These are phyloP conservation scores for Chenopodium quinoa DNA, from an alignment of 148 eudicot genomes.

Conservation along the genomic window DNA sequence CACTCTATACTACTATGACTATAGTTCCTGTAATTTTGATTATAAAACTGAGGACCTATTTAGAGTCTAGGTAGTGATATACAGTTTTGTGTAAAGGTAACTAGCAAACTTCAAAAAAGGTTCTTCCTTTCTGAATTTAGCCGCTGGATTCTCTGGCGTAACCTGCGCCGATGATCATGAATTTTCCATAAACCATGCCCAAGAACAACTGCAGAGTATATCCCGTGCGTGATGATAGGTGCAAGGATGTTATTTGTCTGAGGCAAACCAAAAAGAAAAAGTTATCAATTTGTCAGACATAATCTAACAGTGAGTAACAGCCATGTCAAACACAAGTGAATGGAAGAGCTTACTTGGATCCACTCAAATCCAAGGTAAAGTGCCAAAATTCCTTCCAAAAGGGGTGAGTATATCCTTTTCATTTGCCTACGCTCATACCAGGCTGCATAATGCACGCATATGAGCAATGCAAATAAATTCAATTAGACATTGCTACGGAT, in stretches of 20 bases:
- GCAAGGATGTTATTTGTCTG: slow-evolving; percentile 88
- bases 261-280: not conserved
- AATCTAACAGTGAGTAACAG: not conserved
- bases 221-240: slow-evolving; percentile 90
- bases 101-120: slow-evolving; percentile 5
- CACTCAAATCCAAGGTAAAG: slow-evolving; percentile 98
- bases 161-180: slow-evolving; percentile 69
- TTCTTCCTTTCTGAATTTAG: slow-evolving; percentile 51
- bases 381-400: slow-evolving; percentile 78
- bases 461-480: not conserved
- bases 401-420: slow-evolving; percentile 94
- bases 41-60: not conserved
- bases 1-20: not conserved
- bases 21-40: not conserved
- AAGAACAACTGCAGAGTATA: slow-evolving; percentile 81
- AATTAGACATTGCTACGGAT: not conserved
- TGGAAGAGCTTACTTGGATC: slow-evolving; percentile 61
- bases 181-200: slow-evolving; percentile 97
- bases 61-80: slow-evolving; percentile 13
- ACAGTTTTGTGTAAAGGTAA: slow-evolving; percentile 20
- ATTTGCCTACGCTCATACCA: slow-evolving; percentile 97
- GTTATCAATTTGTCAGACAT: not conserved
- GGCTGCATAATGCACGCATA: slow-evolving; percentile 42
- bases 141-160: slow-evolving; percentile 69
- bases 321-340: not conserved